These are phyloP conservation scores for Dictyostelium citrinum DNA, from an alignment of 78 protist species.

Conservation along the genomic window DNA sequence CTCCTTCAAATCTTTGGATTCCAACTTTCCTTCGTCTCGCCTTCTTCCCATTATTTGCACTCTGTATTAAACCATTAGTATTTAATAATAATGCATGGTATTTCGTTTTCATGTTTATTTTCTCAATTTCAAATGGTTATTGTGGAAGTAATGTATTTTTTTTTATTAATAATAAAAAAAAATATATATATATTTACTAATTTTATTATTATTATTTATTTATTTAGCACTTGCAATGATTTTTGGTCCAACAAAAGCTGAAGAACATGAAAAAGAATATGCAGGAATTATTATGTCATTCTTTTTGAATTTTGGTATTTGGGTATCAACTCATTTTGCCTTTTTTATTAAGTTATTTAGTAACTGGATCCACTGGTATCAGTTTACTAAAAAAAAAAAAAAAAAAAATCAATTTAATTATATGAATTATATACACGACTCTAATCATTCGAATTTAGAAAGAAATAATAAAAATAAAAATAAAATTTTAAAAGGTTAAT, in stretches of 20 bases:
- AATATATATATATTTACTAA: background rate
- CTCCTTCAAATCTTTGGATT: slow-evolving; percentile 70
- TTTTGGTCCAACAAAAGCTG: slow-evolving; percentile 79
- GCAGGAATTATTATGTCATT: slow-evolving; percentile 76
- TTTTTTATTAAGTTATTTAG: slow-evolving; percentile 14
- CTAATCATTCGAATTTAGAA: too few relatives aligned
- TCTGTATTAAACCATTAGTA: slow-evolving; percentile 43
- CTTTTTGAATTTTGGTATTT: slow-evolving; percentile 75
- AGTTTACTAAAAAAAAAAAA: background rate
- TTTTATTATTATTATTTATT: background rate
- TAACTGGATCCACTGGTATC: slow-evolving; percentile 51
- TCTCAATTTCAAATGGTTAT: slow-evolving; percentile 72
- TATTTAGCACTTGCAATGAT: slow-evolving; percentile 66
- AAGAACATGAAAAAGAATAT: slow-evolving; percentile 67
- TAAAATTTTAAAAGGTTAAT: too few relatives aligned
- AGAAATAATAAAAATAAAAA: too few relatives aligned
- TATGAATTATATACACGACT: background rate
- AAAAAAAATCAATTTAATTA: background rate
- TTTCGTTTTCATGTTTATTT: slow-evolving; percentile 44
- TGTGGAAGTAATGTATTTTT: slow-evolving; percentile 29
- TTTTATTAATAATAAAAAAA: background rate
- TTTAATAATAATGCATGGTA: slow-evolving; percentile 1
- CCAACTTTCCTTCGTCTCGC: slow-evolving; percentile 36
- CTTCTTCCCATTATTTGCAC: slow-evolving; percentile 69
- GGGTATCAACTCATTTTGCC: slow-evolving; percentile 58